Evolutionary conservation across 75 land plant genomes (phyloP), one percentile per base, ranked within the genome.

Genomic region (Larix kaempferi): DNA sequence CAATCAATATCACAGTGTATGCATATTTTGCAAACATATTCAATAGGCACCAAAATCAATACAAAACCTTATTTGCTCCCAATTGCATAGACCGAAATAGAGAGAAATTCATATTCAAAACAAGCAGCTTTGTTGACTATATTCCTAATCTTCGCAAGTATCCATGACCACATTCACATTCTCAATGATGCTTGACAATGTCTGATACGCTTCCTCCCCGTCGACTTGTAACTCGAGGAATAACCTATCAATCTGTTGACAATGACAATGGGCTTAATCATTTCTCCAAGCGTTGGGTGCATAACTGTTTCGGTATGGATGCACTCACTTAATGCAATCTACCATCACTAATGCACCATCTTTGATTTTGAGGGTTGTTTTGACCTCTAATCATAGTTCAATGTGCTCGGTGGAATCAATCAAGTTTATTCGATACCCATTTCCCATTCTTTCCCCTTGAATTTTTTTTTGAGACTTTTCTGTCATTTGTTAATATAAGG

Each of bases 201-300:
- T 94, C 78, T 94, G 95, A 67, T 94, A 94, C n/a, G 95, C 98
- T 77, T 90, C 89, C 57, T 90, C 92, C 11, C 89, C 92, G 44
- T 87, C 92, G 63, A 91, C 90, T 72, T 88, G 93, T 58, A 95
- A 82, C 88, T 95, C 96, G 57, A 95, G 80, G 74, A 95, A 93
- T 71, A 96, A 95, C 75, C 90, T 84, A 79, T 95, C 98, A 93
- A 95, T 93, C 94, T 95, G 88, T 95, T 95, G 12, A 95, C 96
- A 33, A 96, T 95, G 82, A 95, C 76, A 62, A 95, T 92, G n/a
- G 98, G 98, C 75, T 88, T 76, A 66, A 94, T 93, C 85, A 93
- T 94, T 73, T 94, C 96, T 59, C 96, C 98, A 35, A 95, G 82
- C 41, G 98, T 96, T 77, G 93, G 96, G 7, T 96, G 83, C 59